Percentiles rank a stretch among this genome's conserved stretches.
Evolutionary conservation across 371 early-diverging fungal genomes (phyloP).

Genomic region (Saksenaea oblongispora): DNA sequence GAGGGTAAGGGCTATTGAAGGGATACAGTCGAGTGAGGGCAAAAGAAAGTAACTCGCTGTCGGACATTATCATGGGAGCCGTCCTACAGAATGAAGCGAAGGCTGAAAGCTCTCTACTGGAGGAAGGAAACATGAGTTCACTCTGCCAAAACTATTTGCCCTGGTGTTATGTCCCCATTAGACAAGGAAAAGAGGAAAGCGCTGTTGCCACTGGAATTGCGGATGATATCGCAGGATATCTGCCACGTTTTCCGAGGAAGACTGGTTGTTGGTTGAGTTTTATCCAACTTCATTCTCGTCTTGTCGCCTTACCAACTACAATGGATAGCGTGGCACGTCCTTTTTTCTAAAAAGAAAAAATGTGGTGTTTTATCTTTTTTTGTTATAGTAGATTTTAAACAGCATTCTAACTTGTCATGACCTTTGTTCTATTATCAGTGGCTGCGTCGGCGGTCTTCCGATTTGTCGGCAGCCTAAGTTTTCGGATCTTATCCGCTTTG

Average conservation of each 20-base stretch:
- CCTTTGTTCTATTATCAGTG: constrained; percentile 85
- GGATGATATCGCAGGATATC: constrained; percentile 83
- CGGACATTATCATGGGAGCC: constrained; percentile 54
- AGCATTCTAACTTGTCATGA: constrained; percentile 62
- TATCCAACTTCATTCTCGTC: constrained; percentile 76
- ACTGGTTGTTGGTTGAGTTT: constrained; percentile 83
- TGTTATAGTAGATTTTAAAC: constrained; percentile 22
- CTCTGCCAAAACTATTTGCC: no score
- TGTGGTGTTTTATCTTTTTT: background rate
- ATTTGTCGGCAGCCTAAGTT: constrained; percentile 71
- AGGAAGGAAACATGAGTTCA: constrained; percentile 64
- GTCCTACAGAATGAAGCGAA: constrained; percentile 38
- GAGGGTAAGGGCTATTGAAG: no score
- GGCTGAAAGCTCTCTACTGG: constrained; percentile 63
- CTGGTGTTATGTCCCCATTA: no score
- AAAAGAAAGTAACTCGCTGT: no score
- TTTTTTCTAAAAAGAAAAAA: background rate
- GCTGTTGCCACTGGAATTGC: constrained; percentile 64
- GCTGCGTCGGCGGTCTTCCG: constrained; percentile 72
- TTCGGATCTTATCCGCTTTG: constrained; percentile 58
- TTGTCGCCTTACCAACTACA: constrained; percentile 43
- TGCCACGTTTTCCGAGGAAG: constrained; percentile 85
- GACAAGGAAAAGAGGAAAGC: constrained; percentile 33
- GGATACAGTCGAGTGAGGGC: no score
- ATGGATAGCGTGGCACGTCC: constrained; percentile 24